Evolutionary conservation across 306 rosid species (phyloP), one percentile per base, ranked within the genome.

Genomic region (Pyrus pyrifolia): DNA sequence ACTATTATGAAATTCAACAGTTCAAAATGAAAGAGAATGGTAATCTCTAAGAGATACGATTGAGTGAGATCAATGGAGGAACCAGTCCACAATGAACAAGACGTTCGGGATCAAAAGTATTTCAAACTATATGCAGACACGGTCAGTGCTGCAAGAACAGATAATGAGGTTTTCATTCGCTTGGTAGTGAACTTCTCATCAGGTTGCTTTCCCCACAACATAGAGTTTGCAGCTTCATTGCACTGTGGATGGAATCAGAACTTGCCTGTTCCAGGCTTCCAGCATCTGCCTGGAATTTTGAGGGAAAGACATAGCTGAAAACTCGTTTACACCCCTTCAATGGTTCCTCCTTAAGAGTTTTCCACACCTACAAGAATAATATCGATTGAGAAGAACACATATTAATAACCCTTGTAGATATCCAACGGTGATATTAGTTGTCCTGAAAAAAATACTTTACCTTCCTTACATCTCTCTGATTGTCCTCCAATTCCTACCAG

Each of bases 381-480:
- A 60, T 19, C 8, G 58, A 14, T 29, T 53, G 31, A 25, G 4
- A 67, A 30, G 25, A 67, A 67, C 70, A 31, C 27, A 35, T 67
- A 70, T 63, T 38, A 76, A 73, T 51, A 52, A n/a, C n/a, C 62
- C 23, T n/a, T 57, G 13, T 27, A 49, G 70, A 17, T 46, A 45
- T 49, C 73, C 21, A 13, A 18, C 2, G 57, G 15, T 1, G 57
- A 51, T 13, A 52, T 49, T 14, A 52, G 58, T 52, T 52, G 58
- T 17, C 18, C 8, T 14, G n/a, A 17, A 17, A 17, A 52, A 52
- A 52, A 52, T 52, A 15, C n/a, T 12, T 72, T 73, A 94, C 98
- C 97, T 89, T 83, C 79, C 97, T 89, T 81, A 92, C 98, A 69
- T 95, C 98, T 80, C 89, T 84, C 29, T 83, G 85, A 79, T 87